These are phyloP conservation scores for Neopestalotiopsis rosae DNA, from an alignment of 2,329 filamentous ascomycete species.

Conservation along the genomic window DNA sequence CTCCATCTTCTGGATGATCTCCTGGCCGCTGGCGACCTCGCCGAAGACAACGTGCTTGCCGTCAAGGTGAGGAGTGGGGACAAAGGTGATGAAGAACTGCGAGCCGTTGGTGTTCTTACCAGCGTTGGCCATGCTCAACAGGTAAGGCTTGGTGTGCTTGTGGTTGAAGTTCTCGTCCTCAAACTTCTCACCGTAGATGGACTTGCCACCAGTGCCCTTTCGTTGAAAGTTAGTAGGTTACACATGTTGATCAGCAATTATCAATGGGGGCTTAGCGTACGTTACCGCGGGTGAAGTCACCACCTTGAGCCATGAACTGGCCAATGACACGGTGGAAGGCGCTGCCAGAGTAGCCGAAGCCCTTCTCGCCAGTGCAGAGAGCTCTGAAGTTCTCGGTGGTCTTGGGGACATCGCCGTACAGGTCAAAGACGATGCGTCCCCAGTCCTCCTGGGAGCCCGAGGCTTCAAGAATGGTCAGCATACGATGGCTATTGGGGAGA, in stretches of 20 bases:
- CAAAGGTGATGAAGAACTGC: constrained; percentile 97
- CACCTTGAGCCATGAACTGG: constrained; percentile 94
- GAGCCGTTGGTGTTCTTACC: constrained; percentile 98
- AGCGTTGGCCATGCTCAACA: constrained; percentile 95
- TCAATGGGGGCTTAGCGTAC: constrained; percentile 58
- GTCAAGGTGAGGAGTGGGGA: constrained; percentile 85
- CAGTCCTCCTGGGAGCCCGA: background rate
- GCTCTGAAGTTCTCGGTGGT: constrained; percentile 84
- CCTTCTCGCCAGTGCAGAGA: constrained; percentile 82
- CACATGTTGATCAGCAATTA: background rate
- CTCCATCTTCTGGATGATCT: constrained; percentile 27
- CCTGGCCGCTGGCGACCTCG: constrained; percentile 58
- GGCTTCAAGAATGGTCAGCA: background rate
- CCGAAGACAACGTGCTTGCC: constrained; percentile 87
- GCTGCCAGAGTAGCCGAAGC: constrained; percentile 82
- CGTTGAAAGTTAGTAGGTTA: background rate
- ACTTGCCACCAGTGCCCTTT: constrained; percentile 88
- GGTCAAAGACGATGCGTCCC: constrained; percentile 76
- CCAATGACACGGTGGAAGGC: constrained; percentile 93
- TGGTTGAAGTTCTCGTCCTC: constrained; percentile 87
- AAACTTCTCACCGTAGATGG: constrained; percentile 96
- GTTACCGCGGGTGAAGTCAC: constrained; percentile 92
- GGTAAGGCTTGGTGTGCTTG: constrained; percentile 76
- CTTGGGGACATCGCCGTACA: constrained; percentile 88
- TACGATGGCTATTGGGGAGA: background rate